A percentile compares a stretch with the other conserved stretches of the same genome.
Conservation (phyloP, 1,284 basidiomycete genomes). For the Mycosarcoma mackinlayi region DNA sequence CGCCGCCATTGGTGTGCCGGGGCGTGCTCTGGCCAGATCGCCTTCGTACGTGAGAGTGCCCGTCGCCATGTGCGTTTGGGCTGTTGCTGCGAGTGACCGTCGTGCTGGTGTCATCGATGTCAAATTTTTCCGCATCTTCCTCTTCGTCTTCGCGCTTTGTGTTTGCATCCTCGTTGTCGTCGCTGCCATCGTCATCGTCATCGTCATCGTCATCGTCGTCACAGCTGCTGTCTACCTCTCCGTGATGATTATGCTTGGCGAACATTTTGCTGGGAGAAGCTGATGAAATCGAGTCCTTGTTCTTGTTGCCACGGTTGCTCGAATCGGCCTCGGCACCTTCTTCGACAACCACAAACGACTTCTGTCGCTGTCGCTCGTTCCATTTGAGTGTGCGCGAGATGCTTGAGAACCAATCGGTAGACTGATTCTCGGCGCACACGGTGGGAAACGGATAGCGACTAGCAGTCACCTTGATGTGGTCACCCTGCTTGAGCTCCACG, state of each 20-base stretch:
- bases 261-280: slow-evolving; percentile 36
- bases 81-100: slow-evolving; percentile 50
- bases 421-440: slow-evolving; percentile 95
- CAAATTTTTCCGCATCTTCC: slow-evolving; percentile 58
- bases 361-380: slow-evolving; percentile 67
- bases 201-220: no score
- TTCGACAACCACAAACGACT: slow-evolving; percentile 72
- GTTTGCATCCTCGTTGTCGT: slow-evolving; percentile 34
- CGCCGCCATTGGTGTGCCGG: slow-evolving; percentile 15
- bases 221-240: slow-evolving; percentile 21
- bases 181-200: slow-evolving; percentile 38
- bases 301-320: slow-evolving; percentile 19
- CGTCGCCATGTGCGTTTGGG: slow-evolving; percentile 36
- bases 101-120: slow-evolving; percentile 64
- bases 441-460: slow-evolving; percentile 99
- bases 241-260: slow-evolving; percentile 29
- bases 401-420: slow-evolving; percentile 97
- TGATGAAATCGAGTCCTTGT: slow-evolving; percentile 16
- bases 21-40: slow-evolving; percentile 37
- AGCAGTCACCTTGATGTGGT: slow-evolving; percentile 98
- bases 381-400: slow-evolving; percentile 96
- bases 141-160: slow-evolving; percentile 46
- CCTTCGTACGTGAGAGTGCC: slow-evolving; percentile 28
- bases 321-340: slow-evolving; percentile 75
- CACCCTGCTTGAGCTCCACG: slow-evolving; percentile 85